Percentiles rank a stretch among this genome's conserved stretches.
These are phyloP conservation scores for Alternaria gansuensis DNA, from an alignment of 2,329 filamentous ascomycete species.

Conservation along the genomic window DNA sequence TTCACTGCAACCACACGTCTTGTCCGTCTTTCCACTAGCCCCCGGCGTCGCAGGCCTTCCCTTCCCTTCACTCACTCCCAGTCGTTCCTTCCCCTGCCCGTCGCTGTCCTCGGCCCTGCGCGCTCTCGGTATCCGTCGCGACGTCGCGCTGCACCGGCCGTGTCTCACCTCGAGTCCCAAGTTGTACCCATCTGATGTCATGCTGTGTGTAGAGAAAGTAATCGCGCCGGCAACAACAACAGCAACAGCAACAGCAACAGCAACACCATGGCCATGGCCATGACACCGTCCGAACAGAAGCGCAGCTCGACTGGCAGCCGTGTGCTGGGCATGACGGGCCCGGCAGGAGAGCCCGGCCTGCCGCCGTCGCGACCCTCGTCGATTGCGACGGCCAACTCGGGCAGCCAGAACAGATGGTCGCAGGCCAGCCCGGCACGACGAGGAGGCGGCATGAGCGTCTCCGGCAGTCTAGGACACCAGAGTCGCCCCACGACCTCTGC, in stretches of 20 bases:
- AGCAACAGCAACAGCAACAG: slow-evolving; percentile 33
- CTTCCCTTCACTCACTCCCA: slow-evolving; percentile 32
- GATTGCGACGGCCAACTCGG: slow-evolving; percentile 51
- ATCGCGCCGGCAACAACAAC: slow-evolving; percentile 39
- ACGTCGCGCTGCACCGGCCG: slow-evolving; percentile 4
- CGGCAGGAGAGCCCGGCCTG: slow-evolving; percentile 58
- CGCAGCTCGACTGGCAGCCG: slow-evolving; percentile 49
- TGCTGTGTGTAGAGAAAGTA: slow-evolving; percentile 39
- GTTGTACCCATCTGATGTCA: slow-evolving; percentile 39
- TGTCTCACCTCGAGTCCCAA: slow-evolving; percentile 3
- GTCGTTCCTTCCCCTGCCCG: slow-evolving; percentile 22
- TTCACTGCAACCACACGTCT: slow-evolving; percentile 23
- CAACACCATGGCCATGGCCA: slow-evolving; percentile 36
- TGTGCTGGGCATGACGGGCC: slow-evolving; percentile 55
- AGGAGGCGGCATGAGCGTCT: slow-evolving; percentile 53
- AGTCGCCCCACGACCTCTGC: slow-evolving; percentile 70
- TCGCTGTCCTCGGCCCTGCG: slow-evolving; percentile 11
- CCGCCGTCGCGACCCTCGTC: slow-evolving; percentile 59
- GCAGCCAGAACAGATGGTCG: slow-evolving; percentile 61
- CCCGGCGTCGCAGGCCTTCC: slow-evolving; percentile 32
- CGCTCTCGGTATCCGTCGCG: slow-evolving; percentile 15
- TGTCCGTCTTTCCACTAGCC: slow-evolving; percentile 10
- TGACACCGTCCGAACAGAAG: slow-evolving; percentile 47
- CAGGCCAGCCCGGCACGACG: slow-evolving; percentile 67
- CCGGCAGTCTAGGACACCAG: slow-evolving; percentile 56